Percentiles rank a stretch among this genome's conserved stretches.
These are phyloP conservation scores for Fremontodendron californicum DNA, from an alignment of 345 rosid species.

Conservation along the genomic window DNA sequence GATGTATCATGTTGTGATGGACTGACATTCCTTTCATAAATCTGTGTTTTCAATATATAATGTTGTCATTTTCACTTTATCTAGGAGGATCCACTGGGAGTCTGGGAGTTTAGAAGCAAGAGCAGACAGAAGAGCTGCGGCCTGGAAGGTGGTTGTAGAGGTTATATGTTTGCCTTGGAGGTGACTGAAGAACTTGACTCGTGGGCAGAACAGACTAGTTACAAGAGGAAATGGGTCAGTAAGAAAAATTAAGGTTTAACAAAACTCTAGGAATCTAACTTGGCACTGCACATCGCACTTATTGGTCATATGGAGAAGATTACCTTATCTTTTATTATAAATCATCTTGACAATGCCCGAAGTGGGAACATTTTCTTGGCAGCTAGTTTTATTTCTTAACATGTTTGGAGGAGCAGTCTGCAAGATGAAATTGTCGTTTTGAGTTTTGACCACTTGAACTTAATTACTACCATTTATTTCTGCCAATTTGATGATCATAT, in stretches of 20 bases:
- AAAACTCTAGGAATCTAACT: neutral
- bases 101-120: conserved; percentile 62
- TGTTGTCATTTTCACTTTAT: neutral
- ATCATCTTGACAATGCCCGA: neutral
- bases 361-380: neutral
- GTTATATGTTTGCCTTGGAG: conserved; percentile 65
- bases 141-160: conserved; percentile 55
- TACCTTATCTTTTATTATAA: neutral
- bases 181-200: conserved; percentile 42
- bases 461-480: neutral
- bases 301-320: neutral
- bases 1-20: neutral
- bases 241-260: neutral
- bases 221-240: conserved; percentile 46
- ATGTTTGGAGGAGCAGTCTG: neutral
- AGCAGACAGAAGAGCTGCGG: conserved; percentile 34
- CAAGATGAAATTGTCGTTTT: neutral
- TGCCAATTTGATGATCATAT: neutral
- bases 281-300: neutral
- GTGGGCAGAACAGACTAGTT: conserved; percentile 41
- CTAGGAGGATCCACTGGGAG: conserved; percentile 39
- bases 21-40: neutral
- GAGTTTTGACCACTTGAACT: neutral
- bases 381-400: neutral
- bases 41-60: neutral